Evolutionary conservation across 2,329 filamentous ascomycete species (phyloP).

Genomic region (Diaporthe nobilis): DNA sequence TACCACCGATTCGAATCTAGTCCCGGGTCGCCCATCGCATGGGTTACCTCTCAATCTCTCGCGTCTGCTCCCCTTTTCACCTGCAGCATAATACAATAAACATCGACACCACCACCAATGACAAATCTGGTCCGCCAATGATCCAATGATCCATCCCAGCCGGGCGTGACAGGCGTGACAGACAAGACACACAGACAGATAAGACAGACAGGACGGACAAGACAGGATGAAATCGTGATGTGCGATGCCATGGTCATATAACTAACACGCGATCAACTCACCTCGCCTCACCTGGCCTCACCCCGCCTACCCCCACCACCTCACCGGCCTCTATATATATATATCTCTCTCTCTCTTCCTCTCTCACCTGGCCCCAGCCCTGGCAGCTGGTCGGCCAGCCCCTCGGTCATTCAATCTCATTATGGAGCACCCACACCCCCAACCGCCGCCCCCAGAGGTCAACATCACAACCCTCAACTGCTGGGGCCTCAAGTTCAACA

Average conservation of each 20-base stretch:
- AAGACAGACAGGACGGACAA: not conserved
- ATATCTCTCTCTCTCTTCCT: not conserved
- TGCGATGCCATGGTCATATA: not conserved
- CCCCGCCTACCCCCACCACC: not conserved
- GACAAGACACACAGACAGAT: not conserved
- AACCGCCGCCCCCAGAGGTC: constrained; percentile 69
- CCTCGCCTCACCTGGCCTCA: constrained; percentile 1
- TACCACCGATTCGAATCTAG: constrained; percentile 18
- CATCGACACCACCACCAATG: constrained; percentile 8
- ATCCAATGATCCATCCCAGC: not conserved
- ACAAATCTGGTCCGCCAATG: constrained; percentile 7
- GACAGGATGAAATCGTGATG: constrained; percentile 1
- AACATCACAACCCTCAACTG: constrained; percentile 93
- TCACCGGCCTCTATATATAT: too few relatives aligned
- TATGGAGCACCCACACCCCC: constrained; percentile 55
- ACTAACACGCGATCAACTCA: not conserved
- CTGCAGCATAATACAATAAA: constrained; percentile 13
- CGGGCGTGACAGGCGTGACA: not conserved
- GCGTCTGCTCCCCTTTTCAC: constrained; percentile 13
- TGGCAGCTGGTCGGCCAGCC: not conserved
- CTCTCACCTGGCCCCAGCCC: not conserved
- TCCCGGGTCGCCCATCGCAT: constrained; percentile 10
- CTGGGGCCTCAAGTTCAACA: constrained; percentile 89
- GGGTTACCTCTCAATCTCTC: constrained; percentile 25
- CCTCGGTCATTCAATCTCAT: not conserved